phyloP scores from a whole-genome alignment of 148 eudicot genomes.

The Chenopodium berlandieri region DNA sequence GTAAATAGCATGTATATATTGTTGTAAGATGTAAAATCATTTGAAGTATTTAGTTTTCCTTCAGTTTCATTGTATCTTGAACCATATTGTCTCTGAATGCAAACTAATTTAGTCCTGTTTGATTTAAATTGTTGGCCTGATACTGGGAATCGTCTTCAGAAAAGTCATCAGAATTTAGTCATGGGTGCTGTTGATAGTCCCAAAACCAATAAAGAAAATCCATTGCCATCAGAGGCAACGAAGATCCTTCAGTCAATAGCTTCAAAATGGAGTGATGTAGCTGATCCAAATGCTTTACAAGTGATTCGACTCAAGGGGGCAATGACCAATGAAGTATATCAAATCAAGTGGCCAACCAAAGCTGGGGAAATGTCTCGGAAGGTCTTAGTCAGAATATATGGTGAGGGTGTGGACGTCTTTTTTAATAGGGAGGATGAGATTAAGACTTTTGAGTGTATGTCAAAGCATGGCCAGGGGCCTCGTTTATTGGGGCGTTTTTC shows the following conservation, averaged over 20 bases:
- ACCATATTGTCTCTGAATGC: background rate
- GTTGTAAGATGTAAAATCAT: background rate
- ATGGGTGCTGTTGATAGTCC: conserved; percentile 40
- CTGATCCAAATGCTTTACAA: conserved; percentile 51
- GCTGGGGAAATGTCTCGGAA: conserved; percentile 49
- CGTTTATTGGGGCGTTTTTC: conserved; percentile 66
- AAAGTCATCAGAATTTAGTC: background rate
- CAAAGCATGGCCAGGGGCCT: conserved; percentile 80
- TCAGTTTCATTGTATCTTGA: background rate
- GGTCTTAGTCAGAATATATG: conserved; percentile 79
- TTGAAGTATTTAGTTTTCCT: background rate
- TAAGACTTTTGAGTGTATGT: conserved; percentile 78
- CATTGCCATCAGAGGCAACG: conserved; percentile 62
- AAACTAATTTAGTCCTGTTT: background rate
- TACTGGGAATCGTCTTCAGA: conserved; percentile 15
- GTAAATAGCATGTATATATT: background rate
- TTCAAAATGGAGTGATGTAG: conserved; percentile 57
- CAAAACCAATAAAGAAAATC: conserved; percentile 26
- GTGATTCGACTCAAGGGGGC: conserved; percentile 79
- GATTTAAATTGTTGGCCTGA: background rate
- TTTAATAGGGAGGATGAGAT: conserved; percentile 76
- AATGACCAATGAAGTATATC: conserved; percentile 88
- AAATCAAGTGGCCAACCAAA: conserved; percentile 79
- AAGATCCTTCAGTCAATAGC: conserved; percentile 57
- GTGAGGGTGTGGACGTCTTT: conserved; percentile 78